A percentile compares a stretch with the other conserved stretches of the same genome.
phyloP scores from a whole-genome alignment of 495 filamentous ascomycete genomes.

The Diplogelasinospora grovesii region DNA sequence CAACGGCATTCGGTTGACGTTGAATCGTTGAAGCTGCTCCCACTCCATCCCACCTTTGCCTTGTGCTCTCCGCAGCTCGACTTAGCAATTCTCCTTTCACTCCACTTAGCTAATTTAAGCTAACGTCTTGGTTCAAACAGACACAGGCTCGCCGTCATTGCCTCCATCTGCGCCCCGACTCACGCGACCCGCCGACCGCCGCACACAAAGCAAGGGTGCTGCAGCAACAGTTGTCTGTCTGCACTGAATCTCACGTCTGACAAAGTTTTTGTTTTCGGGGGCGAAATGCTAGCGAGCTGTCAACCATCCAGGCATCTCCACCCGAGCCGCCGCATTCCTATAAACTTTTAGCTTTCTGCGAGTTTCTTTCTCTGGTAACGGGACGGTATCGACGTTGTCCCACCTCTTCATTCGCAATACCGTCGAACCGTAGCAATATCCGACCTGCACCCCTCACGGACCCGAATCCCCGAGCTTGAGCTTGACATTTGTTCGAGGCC shows the following conservation, averaged over 20 bases:
- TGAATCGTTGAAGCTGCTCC: no score
- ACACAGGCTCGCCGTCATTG: no score
- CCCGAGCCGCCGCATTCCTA: background rate
- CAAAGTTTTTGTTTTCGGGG: background rate
- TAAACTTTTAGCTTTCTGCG: background rate
- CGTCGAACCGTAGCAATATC: background rate
- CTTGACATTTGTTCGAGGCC: background rate
- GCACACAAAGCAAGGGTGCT: no score
- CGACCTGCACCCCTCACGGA: no score
- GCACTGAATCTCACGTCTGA: background rate
- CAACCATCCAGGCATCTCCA: background rate
- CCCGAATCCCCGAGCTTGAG: background rate
- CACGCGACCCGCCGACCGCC: no score
- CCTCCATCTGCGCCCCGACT: no score
- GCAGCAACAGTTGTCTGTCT: no score
- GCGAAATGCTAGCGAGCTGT: constrained; percentile 6
- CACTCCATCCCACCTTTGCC: no score
- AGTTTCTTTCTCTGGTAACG: background rate
- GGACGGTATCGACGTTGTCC: background rate
- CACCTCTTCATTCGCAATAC: background rate
- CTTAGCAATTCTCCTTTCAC: background rate
- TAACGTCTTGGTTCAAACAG: no score
- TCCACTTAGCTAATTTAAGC: no score
- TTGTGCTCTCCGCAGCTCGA: background rate
- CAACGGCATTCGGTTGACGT: no score